A percentile compares a stretch with the other conserved stretches of the same genome.
These are phyloP conservation scores for Calonectria hawksworthii DNA, from an alignment of 2,329 filamentous ascomycete genomes.

Conservation along the genomic window DNA sequence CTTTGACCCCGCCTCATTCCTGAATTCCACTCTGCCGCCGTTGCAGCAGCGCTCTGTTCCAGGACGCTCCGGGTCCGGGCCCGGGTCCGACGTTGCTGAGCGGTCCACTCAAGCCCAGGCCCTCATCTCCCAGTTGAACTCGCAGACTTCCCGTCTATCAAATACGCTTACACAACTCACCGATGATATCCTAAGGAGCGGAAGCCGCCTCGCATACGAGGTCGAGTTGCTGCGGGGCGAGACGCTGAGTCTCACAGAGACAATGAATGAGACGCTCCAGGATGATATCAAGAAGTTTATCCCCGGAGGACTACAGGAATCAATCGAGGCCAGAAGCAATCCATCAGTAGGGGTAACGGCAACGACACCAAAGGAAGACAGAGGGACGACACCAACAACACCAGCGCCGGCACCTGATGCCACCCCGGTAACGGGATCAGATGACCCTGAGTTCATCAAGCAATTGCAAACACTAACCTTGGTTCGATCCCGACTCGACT, in stretches of 20 bases:
- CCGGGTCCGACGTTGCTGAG: constrained; percentile 65
- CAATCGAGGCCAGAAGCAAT: constrained; percentile 43
- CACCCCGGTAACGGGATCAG: constrained; percentile 32
- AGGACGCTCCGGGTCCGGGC: constrained; percentile 32
- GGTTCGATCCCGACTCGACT: constrained; percentile 87
- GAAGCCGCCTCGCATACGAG: constrained; percentile 91
- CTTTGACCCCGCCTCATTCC: constrained; percentile 88
- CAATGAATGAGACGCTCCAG: constrained; percentile 79
- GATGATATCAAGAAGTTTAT: constrained; percentile 82
- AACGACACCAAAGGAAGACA: constrained; percentile 33
- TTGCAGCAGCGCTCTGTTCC: constrained; percentile 63
- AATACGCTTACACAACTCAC: constrained; percentile 88
- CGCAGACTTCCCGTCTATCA: constrained; percentile 87
- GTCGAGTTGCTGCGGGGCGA: constrained; percentile 95
- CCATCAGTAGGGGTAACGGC: constrained; percentile 14
- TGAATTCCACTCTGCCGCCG: constrained; percentile 83
- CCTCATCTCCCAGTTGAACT: constrained; percentile 88
- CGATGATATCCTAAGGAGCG: constrained; percentile 93
- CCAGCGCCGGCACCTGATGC: constrained; percentile 23
- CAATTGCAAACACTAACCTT: constrained; percentile 86
- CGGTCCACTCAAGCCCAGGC: constrained; percentile 86
- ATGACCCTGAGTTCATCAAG: constrained; percentile 78
- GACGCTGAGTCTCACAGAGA: constrained; percentile 83
- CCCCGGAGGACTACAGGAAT: constrained; percentile 62
- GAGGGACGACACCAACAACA: constrained; percentile 40